Base-by-base conservation (phyloP, 371 early-diverging fungal species). In the Phascolomyces articulosus region DNA sequence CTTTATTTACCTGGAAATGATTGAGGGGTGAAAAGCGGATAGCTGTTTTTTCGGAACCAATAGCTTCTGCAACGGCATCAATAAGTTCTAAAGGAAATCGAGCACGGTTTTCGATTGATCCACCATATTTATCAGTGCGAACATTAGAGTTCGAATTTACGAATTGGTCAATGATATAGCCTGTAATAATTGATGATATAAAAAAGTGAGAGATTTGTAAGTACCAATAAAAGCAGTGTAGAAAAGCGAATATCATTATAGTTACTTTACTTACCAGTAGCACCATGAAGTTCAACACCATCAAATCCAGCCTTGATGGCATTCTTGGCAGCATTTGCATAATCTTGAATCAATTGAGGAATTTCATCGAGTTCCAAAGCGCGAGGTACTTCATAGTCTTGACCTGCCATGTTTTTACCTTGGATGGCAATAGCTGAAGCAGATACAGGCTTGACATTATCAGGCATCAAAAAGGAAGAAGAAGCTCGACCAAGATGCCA, bases 331-430 rank as follows among this genome's bases (percentile, higher is more conserved):
- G 87, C 83, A 8, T 61, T 58, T 11, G 44, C 87, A 79, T 89
- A 96, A n/a, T 84, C 85, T 21, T 78, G 40, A 20, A 84, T 75
- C 13, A 87, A 58, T 4, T 71, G 61, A 8, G 73, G 64, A 54
- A 96, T 95, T 54, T 93, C 87, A 20, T 80, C 82, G 2, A 78
- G 53, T 1, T 81, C 73, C 55, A 93, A 65, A 40, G 87, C 91
- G 31, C 74, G 78, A 26, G 95, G 94, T 4, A 60, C 62, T 8
- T 77, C 81, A 47, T 72, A 75, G 1, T 41, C 51, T 20, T 11
- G n/a, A 24, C 51, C 41, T 27, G 29, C 61, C 65, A 8, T 28
- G 38, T 62, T 56, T 24, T 47, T 49, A 18, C 69, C 69, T 11
- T 69, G 49, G 59, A 69, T 69, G 44, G 69, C 69, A 40, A 69